Percentiles rank a stretch among this genome's conserved stretches.
phyloP scores from a whole-genome alignment of 768 basidiomycete species.

The Tulasnella sp. region DNA sequence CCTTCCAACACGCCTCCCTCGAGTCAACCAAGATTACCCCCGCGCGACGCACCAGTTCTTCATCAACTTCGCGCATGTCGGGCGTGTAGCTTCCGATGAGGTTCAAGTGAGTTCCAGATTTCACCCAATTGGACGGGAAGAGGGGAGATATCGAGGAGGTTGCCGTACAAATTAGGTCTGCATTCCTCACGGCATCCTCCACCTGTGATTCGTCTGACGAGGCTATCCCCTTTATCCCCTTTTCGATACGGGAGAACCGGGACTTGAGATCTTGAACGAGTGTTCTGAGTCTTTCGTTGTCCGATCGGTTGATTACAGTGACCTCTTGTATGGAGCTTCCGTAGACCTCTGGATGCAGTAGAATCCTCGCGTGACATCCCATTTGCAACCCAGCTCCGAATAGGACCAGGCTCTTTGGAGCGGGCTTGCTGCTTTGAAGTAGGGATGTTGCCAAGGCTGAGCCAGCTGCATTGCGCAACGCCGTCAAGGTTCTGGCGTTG shows the following conservation, averaged over 20 bases:
- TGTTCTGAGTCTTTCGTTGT: slow-evolving; percentile 45
- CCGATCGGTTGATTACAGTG: slow-evolving; percentile 60
- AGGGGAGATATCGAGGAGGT: slow-evolving; percentile 68
- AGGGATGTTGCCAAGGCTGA: slow-evolving; percentile 30
- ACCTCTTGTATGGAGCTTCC: slow-evolving; percentile 43
- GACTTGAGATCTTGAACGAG: slow-evolving; percentile 38
- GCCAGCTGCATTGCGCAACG: slow-evolving; percentile 80
- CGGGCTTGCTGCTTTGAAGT: slow-evolving; percentile 34
- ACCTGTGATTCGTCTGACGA: slow-evolving; percentile 7
- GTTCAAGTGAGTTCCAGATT: slow-evolving; percentile 12
- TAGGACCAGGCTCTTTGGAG: slow-evolving; percentile 44
- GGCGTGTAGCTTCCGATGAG: slow-evolving; percentile 54
- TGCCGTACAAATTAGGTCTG: slow-evolving; percentile 67
- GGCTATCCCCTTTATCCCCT: slow-evolving; percentile 28
- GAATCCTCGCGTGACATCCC: slow-evolving; percentile 58
- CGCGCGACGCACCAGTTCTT: slow-evolving; percentile 52
- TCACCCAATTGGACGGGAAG: slow-evolving; percentile 47
- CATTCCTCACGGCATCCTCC: slow-evolving; percentile 41
- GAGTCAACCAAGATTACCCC: slow-evolving; percentile 69
- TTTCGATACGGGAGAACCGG: slow-evolving; percentile 33
- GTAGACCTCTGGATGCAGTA: slow-evolving; percentile 42
- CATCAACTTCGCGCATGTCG: slow-evolving; percentile 72
- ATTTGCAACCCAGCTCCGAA: slow-evolving; percentile 76
- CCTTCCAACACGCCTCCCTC: slow-evolving; percentile 58
- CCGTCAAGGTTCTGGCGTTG: slow-evolving; percentile 73